These are phyloP conservation scores for Lasiosphaeria hispida DNA, from an alignment of 495 filamentous ascomycete species.

Conservation along the genomic window DNA sequence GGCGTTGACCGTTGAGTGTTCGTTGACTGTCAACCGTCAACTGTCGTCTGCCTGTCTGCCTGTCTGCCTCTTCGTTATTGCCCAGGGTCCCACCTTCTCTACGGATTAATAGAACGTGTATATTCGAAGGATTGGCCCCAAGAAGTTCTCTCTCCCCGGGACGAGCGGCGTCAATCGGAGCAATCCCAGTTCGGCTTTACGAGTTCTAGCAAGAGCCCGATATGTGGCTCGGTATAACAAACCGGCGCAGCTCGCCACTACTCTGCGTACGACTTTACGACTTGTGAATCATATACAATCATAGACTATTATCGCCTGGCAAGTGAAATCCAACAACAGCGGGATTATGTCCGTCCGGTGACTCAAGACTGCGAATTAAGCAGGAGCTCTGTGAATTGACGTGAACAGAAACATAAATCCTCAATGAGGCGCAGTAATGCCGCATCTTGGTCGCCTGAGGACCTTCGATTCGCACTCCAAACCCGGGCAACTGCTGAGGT, in stretches of 20 bases:
- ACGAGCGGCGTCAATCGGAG: background rate
- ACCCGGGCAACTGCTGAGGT: conserved; percentile 1
- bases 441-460: conserved; percentile 8
- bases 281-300: too few species aligned
- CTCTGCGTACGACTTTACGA: too few species aligned
- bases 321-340: too few species aligned
- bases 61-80: too few species aligned
- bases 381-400: background rate
- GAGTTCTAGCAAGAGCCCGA: too few species aligned
- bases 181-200: too few species aligned
- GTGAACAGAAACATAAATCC: background rate
- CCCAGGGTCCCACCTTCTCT: too few species aligned
- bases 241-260: too few species aligned
- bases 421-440: conserved; percentile 4
- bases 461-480: conserved; percentile 1
- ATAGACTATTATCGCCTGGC: too few species aligned
- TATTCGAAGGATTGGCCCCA: conserved; percentile 1
- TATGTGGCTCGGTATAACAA: too few species aligned
- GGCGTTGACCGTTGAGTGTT: background rate
- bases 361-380: background rate
- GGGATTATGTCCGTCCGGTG: background rate
- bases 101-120: background rate
- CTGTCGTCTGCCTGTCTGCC: too few species aligned
- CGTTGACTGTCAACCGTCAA: background rate
- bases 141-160: background rate